Evolutionary conservation across 352 stramenopile species (phyloP).

Genomic region (Phytophthora pseudosyringae): DNA sequence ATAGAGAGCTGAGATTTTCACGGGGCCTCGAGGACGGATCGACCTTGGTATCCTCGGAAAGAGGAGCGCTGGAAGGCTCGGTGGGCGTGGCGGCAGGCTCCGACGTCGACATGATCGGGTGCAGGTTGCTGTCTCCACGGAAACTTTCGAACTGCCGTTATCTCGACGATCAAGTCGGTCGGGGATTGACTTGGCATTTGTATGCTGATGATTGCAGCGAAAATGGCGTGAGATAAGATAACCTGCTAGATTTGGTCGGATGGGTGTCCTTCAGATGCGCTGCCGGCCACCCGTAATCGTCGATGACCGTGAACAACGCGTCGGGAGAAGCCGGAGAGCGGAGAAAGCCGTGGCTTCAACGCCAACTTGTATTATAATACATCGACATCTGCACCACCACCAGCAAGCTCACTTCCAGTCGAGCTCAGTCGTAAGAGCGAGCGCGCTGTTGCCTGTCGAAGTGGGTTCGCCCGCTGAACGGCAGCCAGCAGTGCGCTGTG

Average conservation of each 20-base stretch:
- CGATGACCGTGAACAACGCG: neutral
- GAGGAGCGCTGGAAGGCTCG: neutral
- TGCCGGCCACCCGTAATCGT: neutral
- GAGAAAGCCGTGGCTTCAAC: neutral
- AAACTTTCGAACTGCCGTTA: constrained; percentile 17
- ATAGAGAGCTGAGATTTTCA: constrained; percentile 10
- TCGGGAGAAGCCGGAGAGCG: neutral
- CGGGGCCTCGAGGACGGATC: neutral
- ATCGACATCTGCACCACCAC: neutral
- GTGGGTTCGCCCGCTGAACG: neutral
- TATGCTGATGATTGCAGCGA: constrained; percentile 12
- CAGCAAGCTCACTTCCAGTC: too few relatives aligned
- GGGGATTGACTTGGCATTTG: constrained; percentile 13
- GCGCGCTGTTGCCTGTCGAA: neutral
- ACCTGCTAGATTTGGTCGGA: constrained; percentile 8
- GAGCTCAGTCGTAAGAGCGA: too few relatives aligned
- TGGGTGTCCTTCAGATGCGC: too few relatives aligned
- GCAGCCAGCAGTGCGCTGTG: neutral
- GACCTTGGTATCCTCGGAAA: neutral
- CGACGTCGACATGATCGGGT: constrained; percentile 15
- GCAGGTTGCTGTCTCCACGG: neutral
- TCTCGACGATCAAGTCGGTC: constrained; percentile 3
- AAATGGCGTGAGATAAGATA: constrained; percentile 12
- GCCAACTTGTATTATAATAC: neutral
- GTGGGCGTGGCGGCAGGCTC: constrained; percentile 1